These are phyloP conservation scores for Stentor coeruleus DNA, from an alignment of 73 alveolate species.

Conservation along the genomic window DNA sequence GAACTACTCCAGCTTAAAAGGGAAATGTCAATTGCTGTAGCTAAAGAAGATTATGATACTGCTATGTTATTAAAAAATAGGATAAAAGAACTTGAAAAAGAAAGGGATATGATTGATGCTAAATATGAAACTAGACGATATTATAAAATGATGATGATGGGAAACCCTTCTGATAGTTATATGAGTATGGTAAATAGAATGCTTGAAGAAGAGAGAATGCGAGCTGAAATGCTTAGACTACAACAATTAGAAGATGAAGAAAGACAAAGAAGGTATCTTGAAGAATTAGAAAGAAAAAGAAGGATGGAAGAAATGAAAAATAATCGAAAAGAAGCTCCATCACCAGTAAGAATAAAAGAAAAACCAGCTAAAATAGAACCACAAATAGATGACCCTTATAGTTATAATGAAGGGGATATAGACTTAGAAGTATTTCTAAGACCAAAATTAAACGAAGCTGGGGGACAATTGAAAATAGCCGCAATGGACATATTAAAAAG, in stretches of 20 bases:
- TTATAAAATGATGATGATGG: conserved; percentile 88
- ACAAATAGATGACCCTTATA: conserved; percentile 71
- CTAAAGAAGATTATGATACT: conserved; percentile 86
- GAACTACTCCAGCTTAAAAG: conserved; percentile 88
- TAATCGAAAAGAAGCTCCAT: conserved; percentile 38
- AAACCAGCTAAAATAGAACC: conserved; percentile 46
- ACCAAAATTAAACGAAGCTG: conserved; percentile 84
- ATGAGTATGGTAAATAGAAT: conserved; percentile 43
- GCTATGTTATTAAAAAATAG: conserved; percentile 81
- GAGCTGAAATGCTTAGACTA: conserved; percentile 56
- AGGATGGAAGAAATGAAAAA: conserved; percentile 28
- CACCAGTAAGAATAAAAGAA: conserved; percentile 30
- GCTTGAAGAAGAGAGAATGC: conserved; percentile 57
- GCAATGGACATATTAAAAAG: conserved; percentile 84
- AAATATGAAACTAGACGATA: conserved; percentile 94
- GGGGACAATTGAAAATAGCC: conserved; percentile 73
- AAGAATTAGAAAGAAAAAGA: conserved; percentile 57
- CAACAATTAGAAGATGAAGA: conserved; percentile 80
- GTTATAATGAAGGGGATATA: conserved; percentile 94
- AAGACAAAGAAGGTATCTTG: conserved; percentile 63
- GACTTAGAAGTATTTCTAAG: conserved; percentile 92
- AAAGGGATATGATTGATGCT: conserved; percentile 93
- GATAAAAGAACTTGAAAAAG: conserved; percentile 68
- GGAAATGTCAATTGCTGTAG: conserved; percentile 76
- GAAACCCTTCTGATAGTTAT: conserved; percentile 73